phyloP scores from a whole-genome alignment of 768 basidiomycete genomes.

The Tylopilus sp. region DNA sequence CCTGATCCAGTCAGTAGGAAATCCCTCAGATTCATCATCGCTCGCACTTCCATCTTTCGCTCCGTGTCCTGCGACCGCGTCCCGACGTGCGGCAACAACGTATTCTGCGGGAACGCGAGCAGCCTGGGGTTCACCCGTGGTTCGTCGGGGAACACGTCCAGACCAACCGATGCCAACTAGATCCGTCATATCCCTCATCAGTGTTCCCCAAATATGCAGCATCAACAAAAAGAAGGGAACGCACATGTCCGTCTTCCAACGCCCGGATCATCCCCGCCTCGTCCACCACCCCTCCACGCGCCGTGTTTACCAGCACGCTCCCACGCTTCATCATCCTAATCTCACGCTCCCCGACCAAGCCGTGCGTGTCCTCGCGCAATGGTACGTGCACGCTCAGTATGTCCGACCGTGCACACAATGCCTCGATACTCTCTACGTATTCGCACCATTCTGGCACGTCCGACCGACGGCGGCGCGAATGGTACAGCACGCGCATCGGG shows the following conservation, averaged over 20 bases:
- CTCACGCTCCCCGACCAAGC: slow-evolving; percentile 69
- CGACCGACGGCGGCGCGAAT: slow-evolving; percentile 53
- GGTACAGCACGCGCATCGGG: slow-evolving; percentile 88
- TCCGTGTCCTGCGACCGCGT: slow-evolving; percentile 80
- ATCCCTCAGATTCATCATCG: slow-evolving; percentile 70
- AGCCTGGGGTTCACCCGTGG: slow-evolving; percentile 76
- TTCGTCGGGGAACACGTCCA: slow-evolving; percentile 87
- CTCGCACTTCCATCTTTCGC: slow-evolving; percentile 78
- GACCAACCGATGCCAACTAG: slow-evolving; percentile 45
- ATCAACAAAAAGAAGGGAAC: slow-evolving; percentile 24
- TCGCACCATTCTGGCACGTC: slow-evolving; percentile 73
- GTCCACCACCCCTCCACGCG: slow-evolving; percentile 84
- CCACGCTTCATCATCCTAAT: slow-evolving; percentile 77
- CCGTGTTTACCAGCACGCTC: slow-evolving; percentile 80
- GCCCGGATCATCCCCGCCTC: slow-evolving; percentile 84
- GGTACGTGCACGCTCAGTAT: slow-evolving; percentile 90
- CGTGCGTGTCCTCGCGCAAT: slow-evolving; percentile 65
- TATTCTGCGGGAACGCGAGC: slow-evolving; percentile 74
- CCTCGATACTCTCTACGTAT: slow-evolving; percentile 66
- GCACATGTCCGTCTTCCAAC: slow-evolving; percentile 84
- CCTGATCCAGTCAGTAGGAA: slow-evolving; percentile 61
- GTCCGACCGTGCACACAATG: slow-evolving; percentile 68
- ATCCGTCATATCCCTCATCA: too few species aligned
- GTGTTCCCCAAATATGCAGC: too few species aligned
- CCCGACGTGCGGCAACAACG: slow-evolving; percentile 90